Conservation (phyloP, 176 grass and related monocot genomes). For the Aegilops bicornis region DNA sequence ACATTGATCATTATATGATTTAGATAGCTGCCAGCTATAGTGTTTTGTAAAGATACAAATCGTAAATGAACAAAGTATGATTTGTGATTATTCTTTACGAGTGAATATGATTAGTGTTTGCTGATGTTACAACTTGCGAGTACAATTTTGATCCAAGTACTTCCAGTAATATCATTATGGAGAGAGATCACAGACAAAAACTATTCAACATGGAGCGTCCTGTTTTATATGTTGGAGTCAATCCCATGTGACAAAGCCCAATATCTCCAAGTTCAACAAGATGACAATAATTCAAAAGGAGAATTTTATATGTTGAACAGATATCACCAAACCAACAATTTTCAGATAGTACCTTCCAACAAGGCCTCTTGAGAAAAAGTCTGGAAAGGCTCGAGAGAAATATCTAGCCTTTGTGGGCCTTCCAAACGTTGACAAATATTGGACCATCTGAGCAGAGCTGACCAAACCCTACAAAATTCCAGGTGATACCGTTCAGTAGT, state of each 20-base stretch:
- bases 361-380: constrained; percentile 61
- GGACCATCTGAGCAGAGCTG: constrained; percentile 71
- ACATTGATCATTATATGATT: too few relatives aligned
- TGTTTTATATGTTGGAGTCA: neutral
- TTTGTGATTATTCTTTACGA: neutral
- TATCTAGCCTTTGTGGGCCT: constrained; percentile 64
- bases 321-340: neutral
- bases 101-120: neutral
- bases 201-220: neutral
- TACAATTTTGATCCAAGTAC: neutral
- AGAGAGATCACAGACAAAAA: neutral
- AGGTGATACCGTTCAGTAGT: neutral
- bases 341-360: constrained; percentile 57
- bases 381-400: constrained; percentile 61
- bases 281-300: neutral
- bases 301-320: neutral
- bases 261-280: neutral
- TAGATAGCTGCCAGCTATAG: too few relatives aligned
- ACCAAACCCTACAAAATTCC: constrained; percentile 50
- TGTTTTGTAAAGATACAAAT: too few relatives aligned
- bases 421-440: constrained; percentile 58
- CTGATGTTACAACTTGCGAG: neutral
- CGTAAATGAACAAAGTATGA: too few relatives aligned
- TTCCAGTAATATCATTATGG: neutral
- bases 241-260: neutral